A percentile compares a stretch with the other conserved stretches of the same genome.
phyloP scores from a whole-genome alignment of 129 eudicot species.

The Oenanthe sinensis region DNA sequence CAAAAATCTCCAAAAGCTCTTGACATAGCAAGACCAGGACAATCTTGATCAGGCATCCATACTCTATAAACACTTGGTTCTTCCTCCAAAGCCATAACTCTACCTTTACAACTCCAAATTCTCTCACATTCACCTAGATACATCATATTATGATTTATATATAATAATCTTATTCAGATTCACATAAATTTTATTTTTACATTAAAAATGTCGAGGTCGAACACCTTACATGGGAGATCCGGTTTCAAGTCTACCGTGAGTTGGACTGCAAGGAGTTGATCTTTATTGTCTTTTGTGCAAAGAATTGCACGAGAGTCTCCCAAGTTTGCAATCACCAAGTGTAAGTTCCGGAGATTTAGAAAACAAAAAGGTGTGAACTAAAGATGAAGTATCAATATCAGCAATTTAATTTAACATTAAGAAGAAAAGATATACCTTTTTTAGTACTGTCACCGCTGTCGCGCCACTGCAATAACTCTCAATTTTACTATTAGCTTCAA shows the following conservation, averaged over 20 bases:
- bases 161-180: neutral
- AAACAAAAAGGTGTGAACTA: neutral
- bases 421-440: constrained; percentile 34
- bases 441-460: constrained; percentile 47
- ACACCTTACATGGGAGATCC: constrained; percentile 42
- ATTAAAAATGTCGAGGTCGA: neutral
- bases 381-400: neutral
- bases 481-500: constrained; percentile 35
- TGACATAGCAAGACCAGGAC: constrained; percentile 88
- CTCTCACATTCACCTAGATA: constrained; percentile 46
- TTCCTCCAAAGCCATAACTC: constrained; percentile 61
- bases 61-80: constrained; percentile 57
- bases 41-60: constrained; percentile 79
- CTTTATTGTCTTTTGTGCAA: constrained; percentile 41
- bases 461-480: constrained; percentile 78
- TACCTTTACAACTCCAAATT: constrained; percentile 37
- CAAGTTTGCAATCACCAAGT: constrained; percentile 55
- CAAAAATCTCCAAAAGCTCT: constrained; percentile 78
- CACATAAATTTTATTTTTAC: neutral
- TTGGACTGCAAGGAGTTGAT: constrained; percentile 44
- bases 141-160: neutral
- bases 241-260: constrained; percentile 80
- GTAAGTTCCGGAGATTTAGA: constrained; percentile 27
- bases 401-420: neutral
- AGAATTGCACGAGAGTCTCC: constrained; percentile 77